Base-by-base conservation (phyloP, 192 early-diverging fungal genomes). In the Umbelopsis isabellina region DNA sequence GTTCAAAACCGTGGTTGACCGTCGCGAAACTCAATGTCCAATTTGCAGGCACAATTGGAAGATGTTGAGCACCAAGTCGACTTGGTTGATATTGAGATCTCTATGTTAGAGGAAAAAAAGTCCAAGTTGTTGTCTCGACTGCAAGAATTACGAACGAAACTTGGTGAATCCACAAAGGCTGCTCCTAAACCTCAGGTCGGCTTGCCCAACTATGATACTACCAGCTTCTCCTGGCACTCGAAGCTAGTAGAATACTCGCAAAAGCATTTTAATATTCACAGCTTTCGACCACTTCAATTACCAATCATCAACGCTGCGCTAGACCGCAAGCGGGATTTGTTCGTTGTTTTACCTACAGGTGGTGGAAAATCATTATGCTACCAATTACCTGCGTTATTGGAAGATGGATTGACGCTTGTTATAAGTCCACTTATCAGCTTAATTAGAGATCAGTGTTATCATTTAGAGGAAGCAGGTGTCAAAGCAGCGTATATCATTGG, bases 341-440 rank as follows among this genome's bases (percentile, higher is more conserved):
- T 99, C 80, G 90, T 99, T 44, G 83, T 97, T 25, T 94, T 99
- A 91, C 95, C 97, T 2, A 97, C 95, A 0, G 97, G 97, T 41
- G 95, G 94, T 5, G 97, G 95, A 13, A 99, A 99, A 76, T 92
- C 90, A 37, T 83, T 97, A 20, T 99, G 97, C 79, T 97, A 97
- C 76, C 95, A 96, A 82, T 83, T 98, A 10, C 95, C 95, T 0
- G 92, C 94, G 4, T 72, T 92, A 22, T 65, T 95, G n/a, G 92
- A 90, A 13, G 72, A 77, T 27, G 94, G 93, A 7, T 78, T 98
- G 11, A 97, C 95, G 0, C 67, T 97, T 25, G 95, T 98, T 7
- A 86, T 98, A 23, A 95, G 94, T 16, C 97, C 96, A 4, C 82
- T 99, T 25, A 79, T 99, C 23, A 95, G 95, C 18, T 84, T 99